A percentile compares a stretch with the other conserved stretches of the same genome.
Conservation (phyloP, 225 moss, liverwort and hornwort species). For the Lunularia cruciata region DNA sequence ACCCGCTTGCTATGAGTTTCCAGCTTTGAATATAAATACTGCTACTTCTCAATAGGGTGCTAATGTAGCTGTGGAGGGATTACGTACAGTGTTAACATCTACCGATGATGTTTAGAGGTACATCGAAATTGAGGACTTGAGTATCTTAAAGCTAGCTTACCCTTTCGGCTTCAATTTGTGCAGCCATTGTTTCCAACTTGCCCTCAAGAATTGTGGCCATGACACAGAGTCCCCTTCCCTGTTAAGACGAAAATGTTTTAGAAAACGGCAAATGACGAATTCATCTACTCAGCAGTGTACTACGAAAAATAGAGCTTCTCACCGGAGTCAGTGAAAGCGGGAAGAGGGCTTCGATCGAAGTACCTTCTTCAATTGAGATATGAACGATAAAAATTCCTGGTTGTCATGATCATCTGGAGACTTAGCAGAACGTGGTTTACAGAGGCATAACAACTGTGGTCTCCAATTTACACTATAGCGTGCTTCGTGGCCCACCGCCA, state of each 20-base stretch:
- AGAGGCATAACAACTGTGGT: conserved; percentile 86
- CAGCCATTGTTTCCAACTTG: conserved; percentile 59
- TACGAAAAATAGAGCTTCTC: not conserved
- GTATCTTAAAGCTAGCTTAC: too few species aligned
- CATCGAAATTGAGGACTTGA: too few species aligned
- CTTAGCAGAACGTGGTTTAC: conserved; percentile 77
- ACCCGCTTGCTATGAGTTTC: too few species aligned
- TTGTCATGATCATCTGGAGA: conserved; percentile 61
- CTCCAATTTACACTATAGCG: conserved; percentile 98
- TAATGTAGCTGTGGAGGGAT: too few species aligned
- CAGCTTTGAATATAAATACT: too few species aligned
- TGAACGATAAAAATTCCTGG: conserved; percentile 75
- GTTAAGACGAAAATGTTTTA: not conserved
- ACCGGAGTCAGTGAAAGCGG: not conserved
- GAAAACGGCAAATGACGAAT: not conserved
- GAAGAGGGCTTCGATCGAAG: not conserved
- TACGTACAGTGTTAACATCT: too few species aligned
- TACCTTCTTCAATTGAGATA: conserved; percentile 95
- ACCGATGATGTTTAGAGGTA: too few species aligned
- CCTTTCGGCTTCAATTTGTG: conserved; percentile 80
- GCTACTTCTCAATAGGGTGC: too few species aligned
- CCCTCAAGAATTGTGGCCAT: conserved; percentile 88
- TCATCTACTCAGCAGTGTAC: too few species aligned
- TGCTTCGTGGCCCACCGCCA: conserved; percentile 87
- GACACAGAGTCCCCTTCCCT: conserved; percentile 94